Conservation (phyloP, 2,329 filamentous ascomycete genomes). For the Cryphonectria japonica region DNA sequence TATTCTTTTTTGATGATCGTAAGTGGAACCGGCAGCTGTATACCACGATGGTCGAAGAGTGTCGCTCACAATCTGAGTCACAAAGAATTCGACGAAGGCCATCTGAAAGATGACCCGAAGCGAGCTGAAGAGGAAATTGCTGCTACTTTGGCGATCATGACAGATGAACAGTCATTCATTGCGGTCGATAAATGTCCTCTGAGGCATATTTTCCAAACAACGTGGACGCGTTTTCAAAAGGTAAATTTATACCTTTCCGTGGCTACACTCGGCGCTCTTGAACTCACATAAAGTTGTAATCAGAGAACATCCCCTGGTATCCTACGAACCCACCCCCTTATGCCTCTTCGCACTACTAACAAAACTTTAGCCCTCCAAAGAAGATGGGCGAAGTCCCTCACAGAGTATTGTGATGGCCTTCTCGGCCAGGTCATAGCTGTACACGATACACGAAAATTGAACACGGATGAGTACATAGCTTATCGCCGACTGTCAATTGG, state of each 20-base stretch:
- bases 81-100: not conserved
- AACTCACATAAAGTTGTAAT: not conserved
- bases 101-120: not conserved
- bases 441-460: not conserved
- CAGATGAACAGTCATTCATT: not conserved
- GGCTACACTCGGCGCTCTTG: not conserved
- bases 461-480: not conserved
- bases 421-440: not conserved
- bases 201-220: not conserved
- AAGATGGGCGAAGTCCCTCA: not conserved
- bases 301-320: not conserved
- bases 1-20: slow-evolving; percentile 1
- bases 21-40: not conserved
- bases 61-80: not conserved
- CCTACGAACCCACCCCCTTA: not conserved
- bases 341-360: not conserved
- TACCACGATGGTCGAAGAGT: not conserved
- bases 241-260: not conserved
- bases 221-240: not conserved
- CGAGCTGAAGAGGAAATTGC: not conserved
- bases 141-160: not conserved
- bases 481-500: not conserved
- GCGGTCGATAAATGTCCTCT: not conserved
- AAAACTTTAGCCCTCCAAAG: not conserved
- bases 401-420: not conserved